A percentile compares a stretch with the other conserved stretches of the same genome.
Conservation (phyloP, 1,139 yeast species). For the Yamadazyma diospyri region DNA sequence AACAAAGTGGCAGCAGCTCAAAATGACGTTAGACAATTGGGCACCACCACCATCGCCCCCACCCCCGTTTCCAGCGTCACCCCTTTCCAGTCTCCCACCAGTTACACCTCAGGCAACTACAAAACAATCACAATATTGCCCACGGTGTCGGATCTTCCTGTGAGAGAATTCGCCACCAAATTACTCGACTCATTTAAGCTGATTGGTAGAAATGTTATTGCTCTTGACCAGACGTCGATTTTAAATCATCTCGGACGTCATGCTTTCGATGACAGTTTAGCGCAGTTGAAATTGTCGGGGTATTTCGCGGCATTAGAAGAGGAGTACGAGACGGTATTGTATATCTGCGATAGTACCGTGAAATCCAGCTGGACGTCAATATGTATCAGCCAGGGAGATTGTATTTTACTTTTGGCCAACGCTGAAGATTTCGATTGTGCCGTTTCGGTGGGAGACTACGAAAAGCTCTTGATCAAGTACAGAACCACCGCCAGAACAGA, state of each 20-base stretch:
- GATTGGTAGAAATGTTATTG: conserved; percentile 71
- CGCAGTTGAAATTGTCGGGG: conserved; percentile 81
- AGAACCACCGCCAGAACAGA: conserved; percentile 90
- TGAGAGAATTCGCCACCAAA: conserved; percentile 74
- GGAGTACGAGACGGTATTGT: conserved; percentile 77
- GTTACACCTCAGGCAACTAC: conserved; percentile 45
- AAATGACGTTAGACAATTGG: conserved; percentile 11
- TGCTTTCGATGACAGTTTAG: conserved; percentile 82
- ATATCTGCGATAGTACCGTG: conserved; percentile 81
- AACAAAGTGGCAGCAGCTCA: conserved; percentile 46
- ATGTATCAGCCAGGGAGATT: conserved; percentile 93
- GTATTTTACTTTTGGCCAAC: conserved; percentile 70
- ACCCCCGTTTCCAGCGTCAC: conserved; percentile 13
- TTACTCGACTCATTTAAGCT: conserved; percentile 66
- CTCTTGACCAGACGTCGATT: conserved; percentile 79
- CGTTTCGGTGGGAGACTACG: conserved; percentile 81
- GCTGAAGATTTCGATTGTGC: conserved; percentile 59
- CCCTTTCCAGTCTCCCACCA: conserved; percentile 18
- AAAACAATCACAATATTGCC: conserved; percentile 87
- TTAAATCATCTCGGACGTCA: conserved; percentile 81
- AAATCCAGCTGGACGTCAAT: conserved; percentile 89
- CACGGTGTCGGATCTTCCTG: conserved; percentile 74
- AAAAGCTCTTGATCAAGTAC: conserved; percentile 65
- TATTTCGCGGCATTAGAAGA: conserved; percentile 91
- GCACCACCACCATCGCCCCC: conserved; percentile 17